Evolutionary conservation across 2,329 filamentous ascomycete genomes (phyloP).

Genomic region (Helotiales sp.): DNA sequence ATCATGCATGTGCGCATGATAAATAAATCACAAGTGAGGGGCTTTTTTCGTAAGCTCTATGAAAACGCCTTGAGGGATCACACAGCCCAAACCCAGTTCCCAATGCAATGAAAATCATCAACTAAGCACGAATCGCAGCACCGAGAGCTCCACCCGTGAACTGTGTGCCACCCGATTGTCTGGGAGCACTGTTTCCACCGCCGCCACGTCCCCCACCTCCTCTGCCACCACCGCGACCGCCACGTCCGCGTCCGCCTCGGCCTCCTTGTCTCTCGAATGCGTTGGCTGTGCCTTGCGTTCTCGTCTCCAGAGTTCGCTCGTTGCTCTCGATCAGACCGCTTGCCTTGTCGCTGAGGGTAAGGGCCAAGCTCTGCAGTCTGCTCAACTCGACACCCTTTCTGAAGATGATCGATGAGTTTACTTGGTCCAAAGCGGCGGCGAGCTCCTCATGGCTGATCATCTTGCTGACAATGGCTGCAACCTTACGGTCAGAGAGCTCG

Average conservation of each 20-base stretch:
- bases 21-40: slow-evolving; percentile 26
- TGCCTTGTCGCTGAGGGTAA: slow-evolving; percentile 95
- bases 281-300: slow-evolving; percentile 93
- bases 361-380: slow-evolving; percentile 90
- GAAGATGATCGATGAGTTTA: slow-evolving; percentile 97
- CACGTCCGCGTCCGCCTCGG: slow-evolving; percentile 68
- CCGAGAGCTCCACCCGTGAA: slow-evolving; percentile 83
- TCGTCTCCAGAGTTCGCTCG: slow-evolving; percentile 94
- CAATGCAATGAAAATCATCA: slow-evolving; percentile 41
- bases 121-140: slow-evolving; percentile 65
- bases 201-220: slow-evolving; percentile 52
- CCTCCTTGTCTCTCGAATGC: slow-evolving; percentile 94
- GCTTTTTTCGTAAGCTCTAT: slow-evolving; percentile 43
- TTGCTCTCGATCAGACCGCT: slow-evolving; percentile 95
- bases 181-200: slow-evolving; percentile 61
- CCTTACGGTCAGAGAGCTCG: slow-evolving; percentile 88
- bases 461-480: slow-evolving; percentile 93
- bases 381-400: slow-evolving; percentile 98
- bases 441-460: slow-evolving; percentile 99
- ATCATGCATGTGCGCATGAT: slow-evolving; percentile 12
- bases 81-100: slow-evolving; percentile 39
- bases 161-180: slow-evolving; percentile 74
- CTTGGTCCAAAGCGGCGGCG: slow-evolving; percentile 93
- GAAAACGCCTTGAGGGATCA: slow-evolving; percentile 41
- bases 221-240: slow-evolving; percentile 60